Conservation (phyloP, 306 rosid species). For the Glycyrrhiza uralensis region DNA sequence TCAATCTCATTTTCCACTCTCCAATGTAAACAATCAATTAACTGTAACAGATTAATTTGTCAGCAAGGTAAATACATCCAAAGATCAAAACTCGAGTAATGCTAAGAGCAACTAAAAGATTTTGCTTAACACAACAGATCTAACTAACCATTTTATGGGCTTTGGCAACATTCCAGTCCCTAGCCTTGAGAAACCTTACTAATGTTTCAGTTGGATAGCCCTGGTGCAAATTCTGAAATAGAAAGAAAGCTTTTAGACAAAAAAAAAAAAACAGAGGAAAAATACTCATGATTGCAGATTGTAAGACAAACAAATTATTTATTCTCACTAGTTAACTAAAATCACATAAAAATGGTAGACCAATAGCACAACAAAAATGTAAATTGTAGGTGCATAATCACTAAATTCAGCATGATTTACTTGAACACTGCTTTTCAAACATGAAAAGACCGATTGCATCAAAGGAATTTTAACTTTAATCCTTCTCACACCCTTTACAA, state of each 20-base stretch:
- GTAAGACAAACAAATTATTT: neutral
- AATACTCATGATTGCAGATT: neutral
- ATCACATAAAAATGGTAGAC: neutral
- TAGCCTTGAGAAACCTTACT: constrained; percentile 80
- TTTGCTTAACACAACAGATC: constrained; percentile 1
- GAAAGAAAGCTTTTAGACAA: constrained; percentile 13
- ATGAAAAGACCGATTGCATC: neutral
- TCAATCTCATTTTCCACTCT: constrained; percentile 82
- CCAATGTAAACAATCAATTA: constrained; percentile 87
- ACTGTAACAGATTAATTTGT: constrained; percentile 45
- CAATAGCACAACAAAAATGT: neutral
- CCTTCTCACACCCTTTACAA: neutral
- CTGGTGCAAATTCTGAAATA: constrained; percentile 79
- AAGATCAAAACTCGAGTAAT: constrained; percentile 3
- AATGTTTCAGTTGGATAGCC: constrained; percentile 64
- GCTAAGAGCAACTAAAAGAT: neutral
- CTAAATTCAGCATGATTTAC: constrained; percentile 2
- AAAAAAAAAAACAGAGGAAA: neutral
- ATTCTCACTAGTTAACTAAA: neutral
- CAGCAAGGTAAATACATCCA: constrained; percentile 31
- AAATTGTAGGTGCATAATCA: neutral
- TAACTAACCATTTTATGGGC: constrained; percentile 84
- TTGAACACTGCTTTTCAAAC: neutral
- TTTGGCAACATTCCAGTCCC: constrained; percentile 83
- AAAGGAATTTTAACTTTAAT: neutral